phyloP scores from a whole-genome alignment of 345 rosid species.

The Trapa incisa region DNA sequence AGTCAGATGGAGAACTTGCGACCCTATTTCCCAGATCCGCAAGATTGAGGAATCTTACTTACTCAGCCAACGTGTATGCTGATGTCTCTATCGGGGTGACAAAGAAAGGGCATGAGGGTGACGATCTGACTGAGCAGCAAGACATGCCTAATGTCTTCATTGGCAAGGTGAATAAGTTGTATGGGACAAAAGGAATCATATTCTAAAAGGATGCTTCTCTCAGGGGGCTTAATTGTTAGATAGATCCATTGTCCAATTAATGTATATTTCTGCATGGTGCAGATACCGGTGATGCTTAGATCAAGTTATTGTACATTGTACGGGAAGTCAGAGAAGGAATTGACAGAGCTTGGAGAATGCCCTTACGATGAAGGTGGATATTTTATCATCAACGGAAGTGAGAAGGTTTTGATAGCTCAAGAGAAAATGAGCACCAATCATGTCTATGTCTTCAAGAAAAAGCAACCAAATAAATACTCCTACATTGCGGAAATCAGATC shows the following conservation, averaged over 20 bases:
- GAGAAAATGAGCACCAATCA: conserved; percentile 99
- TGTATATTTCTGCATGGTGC: background rate
- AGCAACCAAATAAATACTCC: conserved; percentile 92
- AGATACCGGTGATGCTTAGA: conserved; percentile 98
- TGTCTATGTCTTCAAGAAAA: conserved; percentile 89
- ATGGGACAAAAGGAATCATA: background rate
- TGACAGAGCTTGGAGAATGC: conserved; percentile 97
- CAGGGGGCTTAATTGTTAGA: background rate
- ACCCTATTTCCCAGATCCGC: conserved; percentile 98
- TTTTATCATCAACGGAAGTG: conserved; percentile 96
- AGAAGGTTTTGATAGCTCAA: conserved; percentile 93
- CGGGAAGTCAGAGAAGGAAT: conserved; percentile 92
- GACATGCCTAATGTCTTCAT: conserved; percentile 89
- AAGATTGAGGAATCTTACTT: conserved; percentile 88
- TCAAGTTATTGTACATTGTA: conserved; percentile 81
- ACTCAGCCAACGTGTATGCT: conserved; percentile 88
- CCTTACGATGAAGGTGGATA: conserved; percentile 98
- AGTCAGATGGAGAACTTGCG: conserved; percentile 96
- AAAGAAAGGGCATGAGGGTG: conserved; percentile 97
- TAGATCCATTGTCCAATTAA: background rate
- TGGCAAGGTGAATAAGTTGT: conserved; percentile 49
- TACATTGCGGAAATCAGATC: conserved; percentile 91
- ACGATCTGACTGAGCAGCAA: conserved; percentile 87
- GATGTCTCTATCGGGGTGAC: conserved; percentile 87
- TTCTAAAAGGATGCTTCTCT: background rate